Base-by-base conservation (phyloP, 495 filamentous ascomycete genomes). In the Tuber borchii region DNA sequence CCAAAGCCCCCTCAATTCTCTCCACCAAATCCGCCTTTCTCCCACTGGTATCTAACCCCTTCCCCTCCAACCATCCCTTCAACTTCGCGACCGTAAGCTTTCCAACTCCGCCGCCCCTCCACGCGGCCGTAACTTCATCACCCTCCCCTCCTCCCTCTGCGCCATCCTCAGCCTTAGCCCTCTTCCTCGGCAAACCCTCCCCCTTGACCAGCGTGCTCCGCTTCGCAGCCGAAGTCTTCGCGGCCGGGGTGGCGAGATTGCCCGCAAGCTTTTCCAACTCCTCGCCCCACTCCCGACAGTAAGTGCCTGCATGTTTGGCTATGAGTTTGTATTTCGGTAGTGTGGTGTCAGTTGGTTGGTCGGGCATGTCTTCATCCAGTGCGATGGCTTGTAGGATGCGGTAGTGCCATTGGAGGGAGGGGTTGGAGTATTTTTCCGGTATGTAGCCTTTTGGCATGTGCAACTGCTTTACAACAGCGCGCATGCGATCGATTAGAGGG, bases 321-420 rank as follows among this genome's bases (percentile, higher is more conserved):
- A 99, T 97, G 76, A 93, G 90, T 75, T 83, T 87, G 83, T 92
- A 94, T 78, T 91, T 94, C 0, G 96, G 96, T 1, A 92, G 78
- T 0, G 95, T 98, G 72, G 91, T 91, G 81, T 99, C 96, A 45
- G 95, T 90, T 1, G 90, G 87, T 69, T 88, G 86, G 42, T 92
- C 91, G 1, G 96, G 96, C 31, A 94, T 83, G 71, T 97, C 95
- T 82, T 99, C 96, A 44, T 97, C 94, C 19, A 99, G 84, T 2
- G 96, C 96, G 69, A 97, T 87, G 8, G 93, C 93, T 83, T 99
- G 96, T 6, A 99, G 86, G 65, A 98, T 95, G 69, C 90, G 91
- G 85, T 98, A 99, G 84, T 97, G 94, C 96, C 96, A 99, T 86
- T 99, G 96, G 72, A 99, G 88, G 1, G 91, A 88, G 77, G 96